Evolutionary conservation across 2,329 filamentous ascomycete genomes (phyloP), one percentile per base, ranked within the genome.

Genomic region (Anisogramma anomala): DNA sequence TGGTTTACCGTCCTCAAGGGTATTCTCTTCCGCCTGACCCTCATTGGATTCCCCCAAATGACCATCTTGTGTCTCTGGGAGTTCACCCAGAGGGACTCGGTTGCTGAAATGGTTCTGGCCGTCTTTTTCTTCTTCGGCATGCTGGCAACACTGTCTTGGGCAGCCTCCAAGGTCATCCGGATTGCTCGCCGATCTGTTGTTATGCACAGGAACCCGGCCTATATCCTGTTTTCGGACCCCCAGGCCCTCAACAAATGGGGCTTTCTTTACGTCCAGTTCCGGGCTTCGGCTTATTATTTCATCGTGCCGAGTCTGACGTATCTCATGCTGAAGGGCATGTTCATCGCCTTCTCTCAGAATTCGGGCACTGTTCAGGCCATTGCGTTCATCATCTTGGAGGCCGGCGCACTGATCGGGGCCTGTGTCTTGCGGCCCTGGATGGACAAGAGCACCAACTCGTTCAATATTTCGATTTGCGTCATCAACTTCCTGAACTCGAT

Each of bases 371-470:
- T 80, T 15, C 87, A 94, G 62, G 85, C 86, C 8, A 70, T 95
- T 43, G 84, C 80, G 13, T 72, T 95, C 43, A 69, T 96, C 30
- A 68, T 95, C 45, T 77, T 95, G 42, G 89, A 96, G 62, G 81
- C 81, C 2, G 75, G 63, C 39, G 80, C 83, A 52, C 71, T 96
- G 42, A 82, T 94, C 52, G 77, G 66, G 17, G 79, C 86, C 42
- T 82, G 79, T 46, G 80, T 94, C 40, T 66, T 95, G 51, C 80
- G 85, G 46, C 89, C 89, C 14, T 96, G 86, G 82, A 96, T 96
- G 89, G 89, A 95, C 71, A 94, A 94, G 77, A 89, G 88, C 67
- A 94, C 86, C 47, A 96, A 95, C 62, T 80, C 81, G 35, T 94
- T 94, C 72, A 95, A 95, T 66, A 94, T 96, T 55, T 76, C 86